These are phyloP conservation scores for Trichoderma hamatum DNA, from an alignment of 2,329 filamentous ascomycete genomes.

Conservation along the genomic window DNA sequence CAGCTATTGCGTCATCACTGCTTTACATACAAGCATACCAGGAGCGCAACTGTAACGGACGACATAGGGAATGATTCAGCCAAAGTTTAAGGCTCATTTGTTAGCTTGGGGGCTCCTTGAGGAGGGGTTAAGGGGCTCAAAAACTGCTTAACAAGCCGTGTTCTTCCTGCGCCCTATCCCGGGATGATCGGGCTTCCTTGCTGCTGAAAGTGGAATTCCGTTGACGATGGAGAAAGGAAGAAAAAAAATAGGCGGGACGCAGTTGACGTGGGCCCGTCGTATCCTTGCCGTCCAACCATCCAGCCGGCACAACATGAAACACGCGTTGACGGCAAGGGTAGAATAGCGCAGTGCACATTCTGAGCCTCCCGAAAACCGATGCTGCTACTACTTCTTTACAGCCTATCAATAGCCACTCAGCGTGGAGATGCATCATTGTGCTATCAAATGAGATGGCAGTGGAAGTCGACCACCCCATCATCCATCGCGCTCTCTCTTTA, in stretches of 20 bases:
- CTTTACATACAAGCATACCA: neutral
- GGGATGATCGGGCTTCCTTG: slow-evolving; percentile 16
- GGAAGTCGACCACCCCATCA: neutral
- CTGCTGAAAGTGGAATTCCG: slow-evolving; percentile 10
- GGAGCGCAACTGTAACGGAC: neutral
- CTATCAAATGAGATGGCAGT: neutral
- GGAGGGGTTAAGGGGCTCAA: neutral
- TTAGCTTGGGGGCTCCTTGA: too few species aligned
- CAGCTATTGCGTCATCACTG: slow-evolving; percentile 16
- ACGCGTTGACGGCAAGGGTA: slow-evolving; percentile 10
- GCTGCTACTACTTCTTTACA: neutral
- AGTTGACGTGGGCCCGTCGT: slow-evolving; percentile 4
- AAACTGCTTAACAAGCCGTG: neutral
- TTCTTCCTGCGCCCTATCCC: neutral
- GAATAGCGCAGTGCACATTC: neutral
- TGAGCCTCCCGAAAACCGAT: slow-evolving; percentile 7
- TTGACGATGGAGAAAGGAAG: slow-evolving; percentile 1
- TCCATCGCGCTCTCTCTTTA: neutral
- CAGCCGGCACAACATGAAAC: slow-evolving; percentile 23
- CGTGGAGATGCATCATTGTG: neutral
- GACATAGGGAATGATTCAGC: neutral
- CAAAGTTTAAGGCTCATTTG: neutral
- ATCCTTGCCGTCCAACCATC: slow-evolving; percentile 18
- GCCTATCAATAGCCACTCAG: neutral
- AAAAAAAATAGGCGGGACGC: slow-evolving; percentile 11